Evolutionary conservation across 1,284 basidiomycete species (phyloP), one percentile per base, ranked within the genome.

Genomic region (Volvariella surrecta): DNA sequence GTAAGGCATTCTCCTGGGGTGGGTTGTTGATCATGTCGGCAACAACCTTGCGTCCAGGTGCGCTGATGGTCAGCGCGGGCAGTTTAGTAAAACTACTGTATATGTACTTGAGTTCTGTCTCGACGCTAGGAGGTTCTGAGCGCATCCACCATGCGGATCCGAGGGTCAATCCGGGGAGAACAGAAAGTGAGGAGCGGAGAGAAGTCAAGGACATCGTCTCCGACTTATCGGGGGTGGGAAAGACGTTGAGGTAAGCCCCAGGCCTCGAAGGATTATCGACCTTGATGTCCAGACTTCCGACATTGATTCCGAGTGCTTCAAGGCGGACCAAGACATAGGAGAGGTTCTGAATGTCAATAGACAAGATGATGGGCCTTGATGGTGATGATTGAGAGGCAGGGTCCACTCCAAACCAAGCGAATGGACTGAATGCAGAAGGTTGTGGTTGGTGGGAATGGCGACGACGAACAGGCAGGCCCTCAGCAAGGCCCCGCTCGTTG

Each of bases 61-160:
- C 73, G 45, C 66, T 68, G 47, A 83, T 66, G n/a, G 67, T 66
- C 31, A 95, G 68, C 1, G 88, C 81, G 13, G 90, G 89, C 0
- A 94, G 68, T 63, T 89, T 90, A 22, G 89, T 94, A 64, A 93
- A 88, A 56, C 81, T 76, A 57, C 88, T 88, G 64, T 82, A 94
- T 52, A 94, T 72, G 63, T 82, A 91, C 58, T 82, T 89, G 61
- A 93, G 75, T 54, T 91, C 82, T 2, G 71, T 58, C 48, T 91
- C 85, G 44, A 86, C 63, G 43, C 58, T 73, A 7, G 71, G 74
- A 21, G 73, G 74, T 44, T 78, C 69, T 2, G 73, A 55, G 41
- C 72, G 67, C 28, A 72, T 63, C 82, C 82, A 89, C 82, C 82
- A 88, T 40, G 73, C 69, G 11, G 61, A 66, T 24, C 82, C 79